Conservation (phyloP, 208 protist species). For the Trichomonas tenax region DNA sequence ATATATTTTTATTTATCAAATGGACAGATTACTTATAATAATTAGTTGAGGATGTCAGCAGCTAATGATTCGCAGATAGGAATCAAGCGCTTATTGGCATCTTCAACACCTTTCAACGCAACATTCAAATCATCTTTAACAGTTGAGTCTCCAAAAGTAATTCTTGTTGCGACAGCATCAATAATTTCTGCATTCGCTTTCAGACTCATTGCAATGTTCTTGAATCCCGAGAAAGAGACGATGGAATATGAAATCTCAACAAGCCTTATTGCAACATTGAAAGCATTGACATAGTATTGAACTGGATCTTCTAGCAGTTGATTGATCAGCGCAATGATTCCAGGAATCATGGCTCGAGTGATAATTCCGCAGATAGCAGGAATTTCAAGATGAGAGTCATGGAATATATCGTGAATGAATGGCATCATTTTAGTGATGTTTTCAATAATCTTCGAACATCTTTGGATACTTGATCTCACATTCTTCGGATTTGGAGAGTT, state of each 20-base stretch:
- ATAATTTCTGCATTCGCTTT: neutral
- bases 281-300: neutral
- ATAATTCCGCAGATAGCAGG: neutral
- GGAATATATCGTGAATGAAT: neutral
- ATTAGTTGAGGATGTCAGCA: too few species aligned
- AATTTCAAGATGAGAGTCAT: neutral
- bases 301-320: neutral
- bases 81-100: neutral
- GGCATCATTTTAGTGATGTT: neutral
- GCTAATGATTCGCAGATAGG: neutral
- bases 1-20: too few species aligned
- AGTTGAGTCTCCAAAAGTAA: neutral
- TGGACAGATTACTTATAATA: too few species aligned
- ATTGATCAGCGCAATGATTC: neutral
- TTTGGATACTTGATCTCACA: neutral
- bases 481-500: neutral
- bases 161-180: neutral
- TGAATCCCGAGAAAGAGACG: neutral
- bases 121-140: neutral
- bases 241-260: neutral
- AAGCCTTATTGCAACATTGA: neutral
- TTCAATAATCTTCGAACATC: neutral
- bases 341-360: neutral
- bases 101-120: neutral
- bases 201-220: neutral